Percentiles rank a stretch among this genome's conserved stretches.
Evolutionary conservation across 2,329 filamentous ascomycete species (phyloP).

Genomic region (Sporothrix dimorphospora): DNA sequence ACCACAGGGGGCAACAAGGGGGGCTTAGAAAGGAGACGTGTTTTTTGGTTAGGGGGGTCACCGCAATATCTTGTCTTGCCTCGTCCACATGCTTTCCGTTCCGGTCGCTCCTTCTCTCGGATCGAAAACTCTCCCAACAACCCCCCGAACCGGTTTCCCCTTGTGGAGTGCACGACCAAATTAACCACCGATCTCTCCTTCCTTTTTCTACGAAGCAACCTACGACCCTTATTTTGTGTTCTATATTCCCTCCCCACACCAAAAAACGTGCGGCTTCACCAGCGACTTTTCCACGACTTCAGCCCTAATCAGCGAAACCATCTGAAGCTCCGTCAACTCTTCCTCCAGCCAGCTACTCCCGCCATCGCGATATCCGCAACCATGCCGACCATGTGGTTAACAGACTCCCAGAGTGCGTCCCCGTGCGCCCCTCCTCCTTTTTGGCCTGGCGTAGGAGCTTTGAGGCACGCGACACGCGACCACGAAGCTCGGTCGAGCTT

Average conservation of each 20-base stretch:
- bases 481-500: not conserved
- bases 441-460: not conserved
- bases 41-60: constrained; percentile 26
- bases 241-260: constrained; percentile 18
- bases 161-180: constrained; percentile 1
- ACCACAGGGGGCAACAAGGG: constrained; percentile 1
- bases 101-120: constrained; percentile 14
- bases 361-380: constrained; percentile 8
- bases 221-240: constrained; percentile 19
- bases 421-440: not conserved
- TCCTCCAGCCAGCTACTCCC: not conserved
- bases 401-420: constrained; percentile 87
- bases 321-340: not conserved
- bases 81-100: not conserved
- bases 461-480: constrained; percentile 32
- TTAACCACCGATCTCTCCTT: constrained; percentile 7
- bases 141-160: not conserved
- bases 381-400: constrained; percentile 94
- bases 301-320: not conserved
- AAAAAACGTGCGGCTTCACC: constrained; percentile 4
- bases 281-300: not conserved
- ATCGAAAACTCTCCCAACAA: not conserved
- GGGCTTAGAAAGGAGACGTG: constrained; percentile 32
- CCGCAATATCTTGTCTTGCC: constrained; percentile 6
- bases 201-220: not conserved